Conservation (phyloP, 2,329 filamentous ascomycete genomes). For the Neofusicoccum cordaticola region DNA sequence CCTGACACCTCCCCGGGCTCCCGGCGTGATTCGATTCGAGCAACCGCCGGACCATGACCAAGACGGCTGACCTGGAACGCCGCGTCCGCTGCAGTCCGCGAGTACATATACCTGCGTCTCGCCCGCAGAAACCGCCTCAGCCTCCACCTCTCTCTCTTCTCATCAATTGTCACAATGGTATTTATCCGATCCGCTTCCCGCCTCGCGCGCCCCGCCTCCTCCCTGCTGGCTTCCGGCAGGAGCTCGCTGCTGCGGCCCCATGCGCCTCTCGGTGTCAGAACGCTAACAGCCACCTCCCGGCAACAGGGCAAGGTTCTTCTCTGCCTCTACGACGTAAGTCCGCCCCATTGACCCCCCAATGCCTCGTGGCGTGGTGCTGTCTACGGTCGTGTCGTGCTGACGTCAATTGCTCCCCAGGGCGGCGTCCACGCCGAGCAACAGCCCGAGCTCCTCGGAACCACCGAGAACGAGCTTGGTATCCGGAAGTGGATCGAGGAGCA, state of each 20-base stretch:
- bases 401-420: conserved; percentile 48
- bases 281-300: conserved; percentile 62
- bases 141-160: neutral
- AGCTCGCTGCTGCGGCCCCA: conserved; percentile 44
- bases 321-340: conserved; percentile 83
- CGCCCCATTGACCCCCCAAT: conserved; percentile 15
- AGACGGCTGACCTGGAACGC: conserved; percentile 9
- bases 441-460: conserved; percentile 86
- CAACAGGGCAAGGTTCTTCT: conserved; percentile 93
- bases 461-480: conserved; percentile 96
- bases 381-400: conserved; percentile 23
- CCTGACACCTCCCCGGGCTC: neutral
- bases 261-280: conserved; percentile 52
- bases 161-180: conserved; percentile 49
- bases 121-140: neutral
- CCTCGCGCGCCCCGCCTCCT: conserved; percentile 55
- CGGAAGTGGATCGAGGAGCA: conserved; percentile 97
- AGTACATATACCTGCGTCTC: neutral
- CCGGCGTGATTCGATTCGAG: neutral
- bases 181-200: conserved; percentile 62
- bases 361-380: neutral
- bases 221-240: conserved; percentile 46
- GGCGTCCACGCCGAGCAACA: conserved; percentile 84
- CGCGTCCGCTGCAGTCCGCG: neutral
- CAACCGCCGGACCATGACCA: neutral